Evolutionary conservation across 202 grass and related monocot species (phyloP).

Genomic region (Musa balbisiana): DNA sequence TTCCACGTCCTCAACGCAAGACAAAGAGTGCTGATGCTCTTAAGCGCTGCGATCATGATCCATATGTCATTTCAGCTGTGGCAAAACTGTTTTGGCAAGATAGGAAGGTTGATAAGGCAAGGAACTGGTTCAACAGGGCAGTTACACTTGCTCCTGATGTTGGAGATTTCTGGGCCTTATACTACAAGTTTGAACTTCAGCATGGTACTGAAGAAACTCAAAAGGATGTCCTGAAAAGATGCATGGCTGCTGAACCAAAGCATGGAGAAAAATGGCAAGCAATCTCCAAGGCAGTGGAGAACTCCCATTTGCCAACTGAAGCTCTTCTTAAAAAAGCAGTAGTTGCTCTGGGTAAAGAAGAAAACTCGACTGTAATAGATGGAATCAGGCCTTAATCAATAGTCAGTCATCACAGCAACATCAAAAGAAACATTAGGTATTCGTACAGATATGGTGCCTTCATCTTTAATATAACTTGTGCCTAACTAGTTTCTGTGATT

Average conservation of each 20-base stretch:
- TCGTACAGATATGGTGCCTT: not conserved
- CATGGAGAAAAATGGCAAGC: conserved; percentile 86
- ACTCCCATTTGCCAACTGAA: conserved; percentile 63
- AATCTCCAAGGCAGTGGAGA: conserved; percentile 73
- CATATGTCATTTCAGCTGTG: conserved; percentile 75
- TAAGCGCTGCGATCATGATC: conserved; percentile 65
- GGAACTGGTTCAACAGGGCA: conserved; percentile 78
- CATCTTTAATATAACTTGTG: not conserved
- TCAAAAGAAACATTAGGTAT: not conserved
- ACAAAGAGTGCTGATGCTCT: conserved; percentile 70
- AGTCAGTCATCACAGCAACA: not conserved
- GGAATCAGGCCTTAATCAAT: conserved; percentile 9
- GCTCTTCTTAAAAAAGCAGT: conserved; percentile 71
- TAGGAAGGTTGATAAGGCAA: conserved; percentile 75
- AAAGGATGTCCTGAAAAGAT: conserved; percentile 68
- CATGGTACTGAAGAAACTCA: conserved; percentile 64
- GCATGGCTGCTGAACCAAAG: conserved; percentile 66
- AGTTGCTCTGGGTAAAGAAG: conserved; percentile 59
- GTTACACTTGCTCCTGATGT: conserved; percentile 72
- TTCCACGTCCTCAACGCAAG: conserved; percentile 59
- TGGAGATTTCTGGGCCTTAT: conserved; percentile 74
- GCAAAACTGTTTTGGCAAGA: conserved; percentile 85
- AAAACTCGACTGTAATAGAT: conserved; percentile 41
- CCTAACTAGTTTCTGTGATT: not conserved
- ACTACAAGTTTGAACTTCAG: conserved; percentile 85